Percentiles rank a stretch among this genome's conserved stretches.
These are phyloP conservation scores for Globomyces sp. DNA, from an alignment of 371 early-diverging fungal species.

Conservation along the genomic window DNA sequence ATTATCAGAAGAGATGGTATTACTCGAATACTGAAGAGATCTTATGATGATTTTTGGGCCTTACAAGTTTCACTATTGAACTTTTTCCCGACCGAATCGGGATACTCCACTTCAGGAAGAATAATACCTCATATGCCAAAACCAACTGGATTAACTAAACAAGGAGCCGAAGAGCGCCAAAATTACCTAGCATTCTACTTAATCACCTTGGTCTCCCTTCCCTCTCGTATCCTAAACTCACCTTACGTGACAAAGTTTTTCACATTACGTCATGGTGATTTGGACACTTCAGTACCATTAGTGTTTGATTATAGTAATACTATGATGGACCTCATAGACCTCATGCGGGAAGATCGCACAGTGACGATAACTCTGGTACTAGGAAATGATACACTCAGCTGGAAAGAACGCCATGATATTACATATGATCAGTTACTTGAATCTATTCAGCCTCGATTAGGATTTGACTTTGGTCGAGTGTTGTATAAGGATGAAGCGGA, in stretches of 20 bases:
- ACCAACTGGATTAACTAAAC: constrained; percentile 47
- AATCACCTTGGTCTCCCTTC: constrained; percentile 59
- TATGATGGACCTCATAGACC: constrained; percentile 35
- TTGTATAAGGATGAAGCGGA: constrained; percentile 40
- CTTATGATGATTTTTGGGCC: constrained; percentile 78
- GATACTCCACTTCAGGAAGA: constrained; percentile 61
- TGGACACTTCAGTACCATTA: constrained; percentile 42
- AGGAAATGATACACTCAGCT: constrained; percentile 29
- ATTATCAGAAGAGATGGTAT: constrained; percentile 53
- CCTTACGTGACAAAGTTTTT: constrained; percentile 60
- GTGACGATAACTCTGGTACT: neutral
- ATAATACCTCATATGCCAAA: constrained; percentile 71
- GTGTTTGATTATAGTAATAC: constrained; percentile 21
- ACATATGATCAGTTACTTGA: constrained; percentile 29
- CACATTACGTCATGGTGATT: constrained; percentile 65
- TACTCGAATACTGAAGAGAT: constrained; percentile 57
- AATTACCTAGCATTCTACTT: constrained; percentile 69
- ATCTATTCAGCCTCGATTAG: constrained; percentile 27
- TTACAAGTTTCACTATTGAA: constrained; percentile 76
- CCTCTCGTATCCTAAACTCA: constrained; percentile 57
- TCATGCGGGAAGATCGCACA: constrained; percentile 7
- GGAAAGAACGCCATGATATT: constrained; percentile 25
- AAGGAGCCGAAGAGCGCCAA: constrained; percentile 49
- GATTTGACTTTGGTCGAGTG: constrained; percentile 22
- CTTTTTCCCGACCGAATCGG: constrained; percentile 72